phyloP scores from a whole-genome alignment of 768 basidiomycete species.

The Lentinula lateritia region DNA sequence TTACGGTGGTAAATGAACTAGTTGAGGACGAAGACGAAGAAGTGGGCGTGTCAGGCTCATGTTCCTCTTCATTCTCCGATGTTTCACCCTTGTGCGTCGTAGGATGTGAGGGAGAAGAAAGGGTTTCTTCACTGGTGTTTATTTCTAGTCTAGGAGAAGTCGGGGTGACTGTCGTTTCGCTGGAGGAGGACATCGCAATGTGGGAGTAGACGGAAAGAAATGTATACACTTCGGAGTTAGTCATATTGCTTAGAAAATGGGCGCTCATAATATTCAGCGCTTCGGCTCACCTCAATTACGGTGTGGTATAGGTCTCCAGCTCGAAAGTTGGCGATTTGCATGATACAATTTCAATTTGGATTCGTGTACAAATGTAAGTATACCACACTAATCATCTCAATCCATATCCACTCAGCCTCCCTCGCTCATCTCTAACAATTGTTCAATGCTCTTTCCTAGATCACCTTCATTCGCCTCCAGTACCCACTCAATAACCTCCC shows the following conservation, averaged over 20 bases:
- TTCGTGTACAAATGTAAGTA: too few species aligned
- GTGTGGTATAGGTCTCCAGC: too few species aligned
- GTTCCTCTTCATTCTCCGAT: not conserved
- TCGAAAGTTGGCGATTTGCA: too few species aligned
- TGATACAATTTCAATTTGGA: too few species aligned
- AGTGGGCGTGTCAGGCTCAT: slow-evolving; percentile 5
- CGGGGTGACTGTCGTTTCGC: not conserved
- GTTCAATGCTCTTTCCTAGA: slow-evolving; percentile 86
- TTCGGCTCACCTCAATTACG: too few species aligned
- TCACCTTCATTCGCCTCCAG: slow-evolving; percentile 87
- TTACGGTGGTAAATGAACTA: slow-evolving; percentile 11
- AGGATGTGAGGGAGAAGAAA: not conserved
- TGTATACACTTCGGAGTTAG: not conserved
- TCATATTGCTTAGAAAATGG: not conserved
- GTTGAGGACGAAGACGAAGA: slow-evolving; percentile 8
- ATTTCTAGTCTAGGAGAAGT: not conserved
- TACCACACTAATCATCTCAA: too few species aligned
- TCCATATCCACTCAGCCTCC: not conserved
- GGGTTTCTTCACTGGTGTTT: not conserved
- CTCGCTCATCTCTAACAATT: slow-evolving; percentile 65
- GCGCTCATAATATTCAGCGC: not conserved
- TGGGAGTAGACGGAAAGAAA: not conserved
- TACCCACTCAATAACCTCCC: slow-evolving; percentile 83
- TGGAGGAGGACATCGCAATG: not conserved
- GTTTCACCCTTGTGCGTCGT: not conserved